A percentile compares a stretch with the other conserved stretches of the same genome.
These are phyloP conservation scores for Cenchrus fungigraminus DNA, from an alignment of 176 grass and related monocot species.

Conservation along the genomic window DNA sequence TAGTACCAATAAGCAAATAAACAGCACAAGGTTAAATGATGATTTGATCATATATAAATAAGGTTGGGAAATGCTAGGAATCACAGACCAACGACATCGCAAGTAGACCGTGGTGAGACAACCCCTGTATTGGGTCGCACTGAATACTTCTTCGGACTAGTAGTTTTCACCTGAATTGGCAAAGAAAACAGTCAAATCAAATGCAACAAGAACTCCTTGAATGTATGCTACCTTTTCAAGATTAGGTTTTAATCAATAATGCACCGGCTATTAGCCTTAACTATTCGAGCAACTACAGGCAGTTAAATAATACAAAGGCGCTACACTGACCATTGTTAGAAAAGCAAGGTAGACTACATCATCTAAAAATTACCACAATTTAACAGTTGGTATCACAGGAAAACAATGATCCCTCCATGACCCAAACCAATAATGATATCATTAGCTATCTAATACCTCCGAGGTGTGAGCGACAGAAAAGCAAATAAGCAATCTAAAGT, in stretches of 20 bases:
- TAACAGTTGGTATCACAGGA: background rate
- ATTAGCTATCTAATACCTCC: background rate
- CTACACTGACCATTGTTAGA: background rate
- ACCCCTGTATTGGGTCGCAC: conserved; percentile 78
- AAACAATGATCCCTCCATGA: background rate
- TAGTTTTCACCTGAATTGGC: conserved; percentile 77
- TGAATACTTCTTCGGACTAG: conserved; percentile 78
- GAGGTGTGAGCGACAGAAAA: conserved; percentile 17
- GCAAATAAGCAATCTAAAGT: background rate
- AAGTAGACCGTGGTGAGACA: conserved; percentile 64
- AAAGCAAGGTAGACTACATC: background rate
- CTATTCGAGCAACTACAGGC: background rate
- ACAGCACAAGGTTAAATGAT: conserved; percentile 2
- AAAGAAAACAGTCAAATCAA: conserved; percentile 15
- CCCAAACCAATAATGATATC: background rate
- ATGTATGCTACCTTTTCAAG: background rate
- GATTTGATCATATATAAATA: background rate
- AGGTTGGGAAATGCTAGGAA: background rate
- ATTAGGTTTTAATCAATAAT: background rate
- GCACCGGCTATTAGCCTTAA: background rate
- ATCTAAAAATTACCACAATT: background rate
- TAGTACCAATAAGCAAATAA: conserved; percentile 16
- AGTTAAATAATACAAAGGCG: conserved; percentile 20
- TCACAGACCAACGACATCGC: conserved; percentile 72
- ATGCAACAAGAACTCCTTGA: background rate